phyloP scores from a whole-genome alignment of 2,329 filamentous ascomycete species.

The Sphaceloma murrayae region DNA sequence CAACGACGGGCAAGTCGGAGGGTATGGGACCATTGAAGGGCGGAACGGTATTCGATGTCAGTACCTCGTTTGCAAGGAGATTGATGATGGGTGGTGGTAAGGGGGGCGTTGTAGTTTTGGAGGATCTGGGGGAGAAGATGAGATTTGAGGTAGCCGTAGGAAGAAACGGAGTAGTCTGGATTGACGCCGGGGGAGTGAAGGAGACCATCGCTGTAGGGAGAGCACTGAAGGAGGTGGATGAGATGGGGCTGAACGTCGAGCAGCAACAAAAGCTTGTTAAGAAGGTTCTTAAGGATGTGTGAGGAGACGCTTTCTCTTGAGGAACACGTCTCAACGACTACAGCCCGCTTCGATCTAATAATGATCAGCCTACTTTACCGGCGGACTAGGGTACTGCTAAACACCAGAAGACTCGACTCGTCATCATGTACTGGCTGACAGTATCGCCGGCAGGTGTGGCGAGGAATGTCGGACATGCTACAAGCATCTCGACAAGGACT shows the following conservation, averaged over 20 bases:
- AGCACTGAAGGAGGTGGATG: conserved; percentile 69
- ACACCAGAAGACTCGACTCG: too few species aligned
- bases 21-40: conserved; percentile 74
- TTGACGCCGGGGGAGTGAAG: conserved; percentile 65
- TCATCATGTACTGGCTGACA: too few species aligned
- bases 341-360: too few species aligned
- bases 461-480: too few species aligned
- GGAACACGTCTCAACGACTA: background rate
- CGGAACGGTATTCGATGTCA: conserved; percentile 79
- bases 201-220: conserved; percentile 69
- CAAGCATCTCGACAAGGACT: too few species aligned
- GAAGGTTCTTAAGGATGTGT: conserved; percentile 52
- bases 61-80: conserved; percentile 69
- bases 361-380: too few species aligned
- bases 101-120: conserved; percentile 62
- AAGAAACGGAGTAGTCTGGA: conserved; percentile 86
- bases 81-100: conserved; percentile 54
- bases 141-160: conserved; percentile 92
- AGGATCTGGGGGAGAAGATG: conserved; percentile 71
- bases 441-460: too few species aligned
- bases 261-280: conserved; percentile 62
- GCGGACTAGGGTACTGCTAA: too few species aligned
- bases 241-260: conserved; percentile 51
- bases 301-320: too few species aligned
- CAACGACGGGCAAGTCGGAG: conserved; percentile 77